Evolutionary conservation across 805 yeast species (phyloP).

Genomic region (Saccharomycopsis guyanensis): DNA sequence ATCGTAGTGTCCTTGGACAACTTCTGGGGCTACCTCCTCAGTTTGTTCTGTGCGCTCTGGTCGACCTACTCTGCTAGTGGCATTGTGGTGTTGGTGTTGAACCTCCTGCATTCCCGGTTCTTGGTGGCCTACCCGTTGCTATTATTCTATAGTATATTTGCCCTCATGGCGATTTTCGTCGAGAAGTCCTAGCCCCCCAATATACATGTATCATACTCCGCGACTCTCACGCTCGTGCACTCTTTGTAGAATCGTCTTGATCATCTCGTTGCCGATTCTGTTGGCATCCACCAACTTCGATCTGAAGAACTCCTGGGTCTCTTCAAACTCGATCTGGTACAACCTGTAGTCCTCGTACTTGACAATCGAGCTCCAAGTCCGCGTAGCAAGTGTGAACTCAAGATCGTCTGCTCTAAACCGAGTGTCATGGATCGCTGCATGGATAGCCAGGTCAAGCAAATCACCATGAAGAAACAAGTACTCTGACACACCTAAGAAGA

Average conservation of each 20-base stretch:
- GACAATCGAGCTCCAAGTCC: slow-evolving; percentile 79
- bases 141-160: slow-evolving; percentile 88
- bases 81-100: slow-evolving; percentile 78
- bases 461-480: slow-evolving; percentile 82
- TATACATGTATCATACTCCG: not conserved
- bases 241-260: slow-evolving; percentile 52
- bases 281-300: slow-evolving; percentile 89
- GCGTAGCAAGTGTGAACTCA: slow-evolving; percentile 86
- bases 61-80: slow-evolving; percentile 92
- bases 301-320: slow-evolving; percentile 73
- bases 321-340: slow-evolving; percentile 66
- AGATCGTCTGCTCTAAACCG: slow-evolving; percentile 82
- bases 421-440: slow-evolving; percentile 57
- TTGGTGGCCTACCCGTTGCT: slow-evolving; percentile 90
- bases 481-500: slow-evolving; percentile 90
- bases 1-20: slow-evolving; percentile 65
- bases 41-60: slow-evolving; percentile 71
- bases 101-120: slow-evolving; percentile 76
- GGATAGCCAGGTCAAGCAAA: slow-evolving; percentile 70
- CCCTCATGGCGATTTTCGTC: slow-evolving; percentile 89
- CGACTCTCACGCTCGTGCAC: slow-evolving; percentile 12
- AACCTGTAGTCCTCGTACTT: slow-evolving; percentile 64
- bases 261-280: slow-evolving; percentile 88
- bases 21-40: slow-evolving; percentile 59
- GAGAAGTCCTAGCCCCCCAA: slow-evolving; percentile 22